Conservation (phyloP, 2,329 filamentous ascomycete genomes). For the Aspergillus pseudonomiae region DNA sequence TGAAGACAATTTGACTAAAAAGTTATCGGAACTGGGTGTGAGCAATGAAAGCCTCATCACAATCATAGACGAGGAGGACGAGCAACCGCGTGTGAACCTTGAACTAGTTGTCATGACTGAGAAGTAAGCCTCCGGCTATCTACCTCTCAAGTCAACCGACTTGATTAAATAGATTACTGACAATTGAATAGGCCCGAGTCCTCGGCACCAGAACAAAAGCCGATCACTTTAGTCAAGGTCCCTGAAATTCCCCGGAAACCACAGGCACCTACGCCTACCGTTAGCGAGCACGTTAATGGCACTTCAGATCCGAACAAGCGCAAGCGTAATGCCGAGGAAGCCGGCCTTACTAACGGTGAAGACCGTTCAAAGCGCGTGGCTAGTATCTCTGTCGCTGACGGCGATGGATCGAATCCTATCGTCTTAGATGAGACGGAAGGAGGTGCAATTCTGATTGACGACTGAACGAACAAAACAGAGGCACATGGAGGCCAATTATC, state of each 20-base stretch:
- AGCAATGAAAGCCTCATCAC: constrained; percentile 76
- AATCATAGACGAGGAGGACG: constrained; percentile 77
- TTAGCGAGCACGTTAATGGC: constrained; percentile 34
- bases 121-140: constrained; percentile 27
- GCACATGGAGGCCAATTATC: neutral
- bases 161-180: constrained; percentile 15
- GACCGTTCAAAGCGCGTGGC: constrained; percentile 47
- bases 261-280: constrained; percentile 37
- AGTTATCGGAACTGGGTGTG: constrained; percentile 76
- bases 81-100: constrained; percentile 72
- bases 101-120: constrained; percentile 58
- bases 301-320: constrained; percentile 35
- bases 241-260: constrained; percentile 54
- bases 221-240: constrained; percentile 44
- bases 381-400: constrained; percentile 42
- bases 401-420: constrained; percentile 42
- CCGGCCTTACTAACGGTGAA: constrained; percentile 37
- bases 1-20: constrained; percentile 81
- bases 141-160: neutral
- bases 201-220: constrained; percentile 40
- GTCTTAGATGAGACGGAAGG: constrained; percentile 54
- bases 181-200: constrained; percentile 28
- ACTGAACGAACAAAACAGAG: constrained; percentile 11
- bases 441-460: constrained; percentile 68
- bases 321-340: constrained; percentile 51